A percentile compares a stretch with the other conserved stretches of the same genome.
Evolutionary conservation across 2,329 filamentous ascomycete genomes (phyloP).

Genomic region (Dactylellina drechsleri): DNA sequence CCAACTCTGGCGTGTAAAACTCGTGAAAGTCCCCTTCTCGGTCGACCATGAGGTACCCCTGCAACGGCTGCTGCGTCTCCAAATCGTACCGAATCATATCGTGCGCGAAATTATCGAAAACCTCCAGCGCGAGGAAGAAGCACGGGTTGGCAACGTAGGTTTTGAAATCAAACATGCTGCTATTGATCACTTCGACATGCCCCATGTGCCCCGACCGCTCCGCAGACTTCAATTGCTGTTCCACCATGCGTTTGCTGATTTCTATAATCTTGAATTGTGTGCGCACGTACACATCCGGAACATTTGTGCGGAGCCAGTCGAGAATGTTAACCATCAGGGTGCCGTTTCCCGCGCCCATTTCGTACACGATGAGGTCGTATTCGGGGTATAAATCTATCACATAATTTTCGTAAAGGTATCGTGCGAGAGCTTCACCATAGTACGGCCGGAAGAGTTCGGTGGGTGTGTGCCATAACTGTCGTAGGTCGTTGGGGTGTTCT

Average conservation of each 20-base stretch:
- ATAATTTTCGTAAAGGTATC: constrained; percentile 95
- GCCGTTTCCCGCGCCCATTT: constrained; percentile 96
- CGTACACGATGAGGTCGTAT: constrained; percentile 96
- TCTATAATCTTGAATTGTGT: constrained; percentile 97
- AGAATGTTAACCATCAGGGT: constrained; percentile 98
- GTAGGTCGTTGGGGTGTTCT: constrained; percentile 74
- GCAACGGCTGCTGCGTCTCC: constrained; percentile 80
- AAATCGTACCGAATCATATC: constrained; percentile 92
- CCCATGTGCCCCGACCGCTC: constrained; percentile 77
- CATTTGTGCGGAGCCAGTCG: constrained; percentile 89
- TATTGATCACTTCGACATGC: constrained; percentile 94
- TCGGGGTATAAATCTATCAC: constrained; percentile 93
- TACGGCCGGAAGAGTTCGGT: constrained; percentile 96
- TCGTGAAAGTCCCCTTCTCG: constrained; percentile 89
- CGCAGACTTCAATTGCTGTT: constrained; percentile 78
- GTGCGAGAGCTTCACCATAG: constrained; percentile 96
- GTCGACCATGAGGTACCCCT: constrained; percentile 89
- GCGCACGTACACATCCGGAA: constrained; percentile 91
- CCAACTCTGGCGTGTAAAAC: constrained; percentile 83
- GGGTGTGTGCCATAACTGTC: constrained; percentile 97
- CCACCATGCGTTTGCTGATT: constrained; percentile 84
- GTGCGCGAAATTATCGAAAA: constrained; percentile 98
- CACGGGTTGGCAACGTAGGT: constrained; percentile 88
- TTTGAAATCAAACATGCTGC: constrained; percentile 93
- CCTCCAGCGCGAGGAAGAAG: constrained; percentile 97